Evolutionary conservation across 352 stramenopile genomes (phyloP), one percentile per base, ranked within the genome.

Genomic region (Globisporangium cystogenes): DNA sequence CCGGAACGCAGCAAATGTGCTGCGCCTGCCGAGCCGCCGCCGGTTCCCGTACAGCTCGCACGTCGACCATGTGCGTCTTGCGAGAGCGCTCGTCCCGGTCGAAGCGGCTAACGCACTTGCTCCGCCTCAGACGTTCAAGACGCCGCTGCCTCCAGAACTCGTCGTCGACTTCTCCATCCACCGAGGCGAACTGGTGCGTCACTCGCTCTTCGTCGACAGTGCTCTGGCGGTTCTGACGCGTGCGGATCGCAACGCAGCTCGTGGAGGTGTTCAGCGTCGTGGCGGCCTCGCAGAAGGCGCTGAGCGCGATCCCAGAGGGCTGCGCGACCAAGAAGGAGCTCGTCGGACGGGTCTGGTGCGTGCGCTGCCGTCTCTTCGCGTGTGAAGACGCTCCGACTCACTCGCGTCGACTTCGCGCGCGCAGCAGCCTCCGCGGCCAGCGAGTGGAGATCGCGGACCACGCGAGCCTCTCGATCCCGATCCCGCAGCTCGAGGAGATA

Each of bases 141-240:
- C 84, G 6, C 46, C 67, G 36, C 64, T 94, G 21, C 82, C 82
- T 10, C 69, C 70, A 1, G 82, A 92, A 59, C 64, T 93, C 23
- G 72, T 92, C 16, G 73, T 94, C 23, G 84, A 94, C 36, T 90
- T 93, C 51, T 94, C 84, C 10, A 78, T 94, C 37, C 76, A 92
- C 48, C 77, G 80, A 18, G 84, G 79, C 31, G 79, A 90, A 60
- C 48, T 94, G 68, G 82, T 94, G 48, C 21, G 61, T 26, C 4
- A 7, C 16, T 20, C 1, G 10, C 1, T 47, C 26, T 29, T 29
- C 26, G 26, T 44, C 11, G 15, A 8, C 35, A 1, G 18, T 14
- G 16, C 43, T 58, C 7, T 56, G 39, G 33, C 20, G 57, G 42
- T 31, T 43, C 24, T 43, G 40, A 27, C 41, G 7, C 31, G 16